Evolutionary conservation across 139 green algal species (phyloP), one percentile per base, ranked within the genome.

Genomic region (Penium margaritaceum): DNA sequence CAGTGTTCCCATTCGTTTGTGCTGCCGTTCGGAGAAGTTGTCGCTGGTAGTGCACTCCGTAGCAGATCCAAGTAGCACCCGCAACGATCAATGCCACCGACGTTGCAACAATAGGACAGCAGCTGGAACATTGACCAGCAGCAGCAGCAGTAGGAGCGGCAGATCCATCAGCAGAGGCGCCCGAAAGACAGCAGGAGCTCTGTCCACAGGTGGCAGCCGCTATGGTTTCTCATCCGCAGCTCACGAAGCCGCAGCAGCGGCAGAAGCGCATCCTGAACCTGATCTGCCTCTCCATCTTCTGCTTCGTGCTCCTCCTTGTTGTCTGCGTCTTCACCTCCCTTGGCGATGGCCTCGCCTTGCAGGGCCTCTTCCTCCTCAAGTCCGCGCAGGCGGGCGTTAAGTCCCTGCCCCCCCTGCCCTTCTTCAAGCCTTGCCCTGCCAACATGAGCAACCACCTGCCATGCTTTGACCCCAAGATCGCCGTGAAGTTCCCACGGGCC

Each of bases 391-490:
- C 51, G 51, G 51, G 51, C 29, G 51, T 60, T 15, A n/a, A n/a
- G 9, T 33, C 51, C 24, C 51, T 60, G 24, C 24, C 51, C 24
- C 51, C 51, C 14, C 29, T 74, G 41, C 41, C 33, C 32, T 0
- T 24, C 14, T 74, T 63, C 36, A 30, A n/a, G 33, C 21, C 51
- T 3, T 74, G 66, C 34, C 34, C 21, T 12, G 19, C 19, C 19
- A 74, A 74, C 41, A 37, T 34, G 21, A 74, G 38, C 19, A 36
- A 74, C n/a, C 44, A 58, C 41, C 35, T 74, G 37, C 66, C 66
- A 4, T 74, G 66, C 34, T 60, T 66, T 47, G 66, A 74, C 33
- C 36, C 66, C 9, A 32, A 39, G 21, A 74, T 74, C 41, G 66
- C 66, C 34, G 37, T 74, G 15, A 64, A 35, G 15, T 77, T 75